Evolutionary conservation across 2,329 filamentous ascomycete genomes (phyloP), one percentile per base, ranked within the genome.

Genomic region (Clonostachys rosea): DNA sequence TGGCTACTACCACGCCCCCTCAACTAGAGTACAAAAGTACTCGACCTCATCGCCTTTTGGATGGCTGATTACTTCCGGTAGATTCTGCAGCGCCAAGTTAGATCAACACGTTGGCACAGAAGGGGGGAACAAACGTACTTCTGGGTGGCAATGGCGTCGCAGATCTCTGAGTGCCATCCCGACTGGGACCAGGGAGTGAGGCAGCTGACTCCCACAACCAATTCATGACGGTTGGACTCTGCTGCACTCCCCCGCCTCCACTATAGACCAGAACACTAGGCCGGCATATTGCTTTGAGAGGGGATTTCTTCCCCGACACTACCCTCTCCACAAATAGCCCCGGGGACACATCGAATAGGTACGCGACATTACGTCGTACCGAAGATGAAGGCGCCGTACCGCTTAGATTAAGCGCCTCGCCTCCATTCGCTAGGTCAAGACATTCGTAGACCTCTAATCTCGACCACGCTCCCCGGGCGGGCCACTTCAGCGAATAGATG

Each of bases 381-480:
- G 59, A 43, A 2, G 63, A 66, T 12, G 47, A 53, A 24, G 58
- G 53, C n/a, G 49, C 56, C 5, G 60, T 63, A 17, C 57, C 60
- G 44, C 52, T 50, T 9, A 67, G 54, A 34, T 64, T 59, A 14
- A 67, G 45, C 8, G 56, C 37, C 18, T 54, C 41, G 5, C 65
- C 65, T 5, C 56, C 58, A 37, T 52, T 62, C 4, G 64, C 62
- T 33, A 68, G 55, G 44, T 68, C 62, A 43, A 62, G 50, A 45
- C 65, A 68, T 42, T 68, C 64, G 46, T 68, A 68, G 10, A 64
- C 59, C 47, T 68, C 65, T 2, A 68, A 50, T 34, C 65, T 59
- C 11, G 61, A 54, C n/a, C 61, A 54, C 2, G 65, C 64, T 24
- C 58, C 64, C 34, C 63, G 59, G 36, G 64, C 61, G 8, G 65